Evolutionary conservation across 163 green algal species (phyloP), one percentile per base, ranked within the genome.

Genomic region (Volvox carteri): DNA sequence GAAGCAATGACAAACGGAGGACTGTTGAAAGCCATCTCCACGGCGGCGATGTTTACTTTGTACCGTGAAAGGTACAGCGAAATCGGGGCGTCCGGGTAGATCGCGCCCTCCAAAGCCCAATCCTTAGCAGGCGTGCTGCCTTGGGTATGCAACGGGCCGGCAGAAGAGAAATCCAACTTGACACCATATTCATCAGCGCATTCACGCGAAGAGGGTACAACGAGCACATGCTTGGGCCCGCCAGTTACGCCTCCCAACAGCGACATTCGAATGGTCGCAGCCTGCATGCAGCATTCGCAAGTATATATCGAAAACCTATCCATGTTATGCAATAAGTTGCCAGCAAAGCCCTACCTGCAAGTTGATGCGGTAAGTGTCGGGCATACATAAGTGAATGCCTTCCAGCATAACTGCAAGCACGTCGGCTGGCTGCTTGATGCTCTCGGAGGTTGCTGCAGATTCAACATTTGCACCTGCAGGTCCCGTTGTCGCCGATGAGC

Each of bases 21-120:
- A 16, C 65, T 76, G 28, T 67, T 91, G 33, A 62, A 35, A 7
- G 77, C 52, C 7, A 91, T 7, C 41, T 91, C 87, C n/a, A 87
- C 70, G 2, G 87, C 28, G 8, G 77, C 87, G 16, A 91, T n/a
- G 8, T 58, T 25, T 19, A 92, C 48, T 44, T 85, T 90, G 78
- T 52, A 83, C 2, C 84, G 68, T 0, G 85, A 84, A 21, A 92
- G 78, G 52, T 90, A 92, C 9, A 33, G 35, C 1, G 89, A 92
- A 30, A 92, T 90, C 8, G 84, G 84, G 3, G 84, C 89, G 62
- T 92, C 78, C 0, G 50, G 39, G 54, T 92, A 84, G 7, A 92
- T 41, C 12, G 65, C 60, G 54, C 48, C 83, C 9, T 46, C 48
- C 0, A 46, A 80, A 37, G 81, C 46, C n/a, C 18, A 80, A 0